These are phyloP conservation scores for Theileria equi DNA, from an alignment of 169 alveolate species.

Conservation along the genomic window DNA sequence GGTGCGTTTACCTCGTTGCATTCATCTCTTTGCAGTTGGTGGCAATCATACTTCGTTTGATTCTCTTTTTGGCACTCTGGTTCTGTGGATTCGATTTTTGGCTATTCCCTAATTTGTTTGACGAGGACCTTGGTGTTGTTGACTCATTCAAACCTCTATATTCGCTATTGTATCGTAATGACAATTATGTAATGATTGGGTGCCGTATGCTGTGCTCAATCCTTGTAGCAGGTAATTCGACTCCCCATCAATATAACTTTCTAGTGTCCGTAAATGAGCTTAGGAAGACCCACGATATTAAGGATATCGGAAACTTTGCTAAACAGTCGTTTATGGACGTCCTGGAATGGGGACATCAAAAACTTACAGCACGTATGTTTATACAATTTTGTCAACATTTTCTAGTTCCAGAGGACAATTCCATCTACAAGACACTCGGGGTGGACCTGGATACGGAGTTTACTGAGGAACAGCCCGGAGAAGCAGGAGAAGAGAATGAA, in stretches of 20 bases:
- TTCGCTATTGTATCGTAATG: slow-evolving; percentile 70
- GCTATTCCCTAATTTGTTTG: slow-evolving; percentile 83
- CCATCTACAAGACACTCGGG: slow-evolving; percentile 67
- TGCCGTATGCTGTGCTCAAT: slow-evolving; percentile 78
- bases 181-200: slow-evolving; percentile 65
- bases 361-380: slow-evolving; percentile 64
- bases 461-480: slow-evolving; percentile 26
- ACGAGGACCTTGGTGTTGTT: slow-evolving; percentile 83
- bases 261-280: slow-evolving; percentile 72
- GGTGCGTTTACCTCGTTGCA: slow-evolving; percentile 18
- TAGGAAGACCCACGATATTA: slow-evolving; percentile 79
- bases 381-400: slow-evolving; percentile 6
- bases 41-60: slow-evolving; percentile 69
- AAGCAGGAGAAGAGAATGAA: slow-evolving; percentile 64
- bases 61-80: slow-evolving; percentile 75
- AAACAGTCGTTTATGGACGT: slow-evolving; percentile 81
- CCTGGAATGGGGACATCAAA: slow-evolving; percentile 83
- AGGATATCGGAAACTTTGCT: slow-evolving; percentile 78
- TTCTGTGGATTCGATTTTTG: slow-evolving; percentile 82
- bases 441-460: slow-evolving; percentile 55
- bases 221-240: slow-evolving; percentile 70
- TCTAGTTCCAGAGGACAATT: slow-evolving; percentile 65
- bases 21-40: slow-evolving; percentile 16
- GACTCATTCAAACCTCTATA: slow-evolving; percentile 82
- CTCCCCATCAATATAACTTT: not conserved